A percentile compares a stretch with the other conserved stretches of the same genome.
Conservation (phyloP, 1,284 basidiomycete genomes). For the Ceratobasidium sp. region DNA sequence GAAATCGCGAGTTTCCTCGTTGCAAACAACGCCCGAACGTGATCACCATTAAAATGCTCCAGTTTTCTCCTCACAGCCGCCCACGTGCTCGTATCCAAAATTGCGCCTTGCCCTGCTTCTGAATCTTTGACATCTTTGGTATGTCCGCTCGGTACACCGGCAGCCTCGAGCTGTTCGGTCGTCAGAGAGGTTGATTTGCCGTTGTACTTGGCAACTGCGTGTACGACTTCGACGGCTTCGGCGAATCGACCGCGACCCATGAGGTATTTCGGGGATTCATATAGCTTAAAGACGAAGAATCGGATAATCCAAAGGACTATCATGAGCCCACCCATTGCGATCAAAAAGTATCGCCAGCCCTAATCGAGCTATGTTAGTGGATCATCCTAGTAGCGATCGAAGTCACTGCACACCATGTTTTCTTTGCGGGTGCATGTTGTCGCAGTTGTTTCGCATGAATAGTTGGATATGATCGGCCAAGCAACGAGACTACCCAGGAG, state of each 20-base stretch:
- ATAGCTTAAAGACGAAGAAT: conserved; percentile 75
- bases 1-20: conserved; percentile 68
- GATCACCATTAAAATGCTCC: conserved; percentile 55
- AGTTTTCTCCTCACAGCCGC: conserved; percentile 58
- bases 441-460: conserved; percentile 59
- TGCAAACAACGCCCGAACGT: conserved; percentile 66
- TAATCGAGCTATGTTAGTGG: conserved; percentile 43
- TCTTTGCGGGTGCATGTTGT: conserved; percentile 54
- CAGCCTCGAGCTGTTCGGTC: conserved; percentile 57
- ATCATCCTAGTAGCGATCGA: conserved; percentile 28
- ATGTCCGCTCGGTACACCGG: conserved; percentile 26
- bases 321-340: conserved; percentile 67
- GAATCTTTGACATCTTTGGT: conserved; percentile 44
- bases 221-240: conserved; percentile 73
- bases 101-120: conserved; percentile 39
- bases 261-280: conserved; percentile 79
- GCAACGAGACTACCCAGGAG: conserved; percentile 67
- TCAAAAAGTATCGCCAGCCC: conserved; percentile 78
- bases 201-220: conserved; percentile 74
- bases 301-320: conserved; percentile 69
- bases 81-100: conserved; percentile 55
- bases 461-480: conserved; percentile 71
- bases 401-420: conserved; percentile 48
- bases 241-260: conserved; percentile 74
- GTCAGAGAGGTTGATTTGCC: conserved; percentile 57